phyloP scores from a whole-genome alignment of 768 basidiomycete genomes.

The Leccinum boreale region DNA sequence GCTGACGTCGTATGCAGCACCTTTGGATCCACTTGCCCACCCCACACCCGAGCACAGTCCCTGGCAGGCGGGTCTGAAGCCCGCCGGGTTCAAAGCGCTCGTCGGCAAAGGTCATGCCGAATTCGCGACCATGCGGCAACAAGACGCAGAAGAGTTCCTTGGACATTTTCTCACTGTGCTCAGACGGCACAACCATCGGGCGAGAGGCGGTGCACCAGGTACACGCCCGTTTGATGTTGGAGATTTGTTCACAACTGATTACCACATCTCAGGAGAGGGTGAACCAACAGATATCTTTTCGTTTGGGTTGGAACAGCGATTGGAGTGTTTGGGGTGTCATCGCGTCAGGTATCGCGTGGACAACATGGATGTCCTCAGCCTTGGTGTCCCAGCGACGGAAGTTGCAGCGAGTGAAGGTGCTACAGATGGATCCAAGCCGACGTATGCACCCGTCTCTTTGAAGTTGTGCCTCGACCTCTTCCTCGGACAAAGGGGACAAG shows the following conservation, averaged over 20 bases:
- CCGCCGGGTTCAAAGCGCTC: conserved; percentile 80
- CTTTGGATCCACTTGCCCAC: conserved; percentile 34
- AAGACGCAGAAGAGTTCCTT: conserved; percentile 96
- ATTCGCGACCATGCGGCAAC: conserved; percentile 95
- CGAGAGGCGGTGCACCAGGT: conserved; percentile 36
- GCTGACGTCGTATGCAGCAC: conserved; percentile 16
- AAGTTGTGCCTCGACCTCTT: conserved; percentile 58
- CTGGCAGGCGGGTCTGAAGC: conserved; percentile 77
- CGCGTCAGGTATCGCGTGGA: conserved; percentile 84
- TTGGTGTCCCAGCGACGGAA: conserved; percentile 69
- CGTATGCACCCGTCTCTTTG: conserved; percentile 63
- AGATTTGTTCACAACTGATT: neutral
- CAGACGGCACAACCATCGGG: conserved; percentile 59
- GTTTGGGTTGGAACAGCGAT: conserved; percentile 82
- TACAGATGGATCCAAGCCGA: conserved; percentile 38
- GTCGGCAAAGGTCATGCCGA: conserved; percentile 92
- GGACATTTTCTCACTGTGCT: conserved; percentile 73
- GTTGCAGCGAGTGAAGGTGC: conserved; percentile 3
- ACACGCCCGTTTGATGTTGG: neutral
- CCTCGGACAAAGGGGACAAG: conserved; percentile 42
- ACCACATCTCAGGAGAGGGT: conserved; percentile 5
- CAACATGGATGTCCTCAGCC: conserved; percentile 68
- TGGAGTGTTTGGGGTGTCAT: conserved; percentile 77
- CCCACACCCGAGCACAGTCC: conserved; percentile 21
- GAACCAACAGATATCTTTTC: conserved; percentile 78